Evolutionary conservation across 129 eudicot genomes (phyloP), one percentile per base, ranked within the genome.

Genomic region (Logfia minima): DNA sequence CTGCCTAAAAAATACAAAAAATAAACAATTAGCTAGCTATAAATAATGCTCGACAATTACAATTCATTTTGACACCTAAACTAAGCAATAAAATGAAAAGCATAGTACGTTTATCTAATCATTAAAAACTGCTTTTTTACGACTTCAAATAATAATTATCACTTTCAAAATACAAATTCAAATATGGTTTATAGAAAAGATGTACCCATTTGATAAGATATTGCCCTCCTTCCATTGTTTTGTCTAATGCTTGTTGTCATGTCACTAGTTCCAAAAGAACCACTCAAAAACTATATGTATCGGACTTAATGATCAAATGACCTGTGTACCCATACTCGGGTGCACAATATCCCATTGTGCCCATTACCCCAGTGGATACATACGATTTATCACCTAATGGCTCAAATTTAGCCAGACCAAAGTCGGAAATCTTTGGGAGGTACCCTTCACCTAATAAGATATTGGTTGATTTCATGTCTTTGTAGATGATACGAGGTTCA

Each of bases 261-360:
- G 84, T 81, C 45, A 81, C 66, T 11, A 81, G 59, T 62, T 75
- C 81, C 77, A 81, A 82, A 34, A 82, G 76, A 68, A 81, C 84
- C 58, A 81, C 84, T 65, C 84, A 77, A 43, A 80, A 80, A 74
- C 83, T 80, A 26, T 80, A 80, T 26, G 83, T 80, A 74, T 80
- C 83, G 2, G 84, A 81, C 29, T 81, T 81, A 43, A 81, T 67
- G 18, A 81, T 75, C 67, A 81, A 62, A 72, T 81, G 80, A 21
- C 84, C 80, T 16, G 81, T 75, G 64, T 6, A 68, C 48, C 80
- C 80, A n/a, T 81, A 81, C 72, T 81, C 81, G 6, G 84, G 84
- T 43, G 80, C 80, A 58, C 84, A 81, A 66, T 81, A 81, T 8
- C 84, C 84, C 84, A 75, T 69, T 51, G 84, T 81, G 62, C 84